These are phyloP conservation scores for Lachancea fermentati DNA, from an alignment of 805 yeast species.

Conservation along the genomic window DNA sequence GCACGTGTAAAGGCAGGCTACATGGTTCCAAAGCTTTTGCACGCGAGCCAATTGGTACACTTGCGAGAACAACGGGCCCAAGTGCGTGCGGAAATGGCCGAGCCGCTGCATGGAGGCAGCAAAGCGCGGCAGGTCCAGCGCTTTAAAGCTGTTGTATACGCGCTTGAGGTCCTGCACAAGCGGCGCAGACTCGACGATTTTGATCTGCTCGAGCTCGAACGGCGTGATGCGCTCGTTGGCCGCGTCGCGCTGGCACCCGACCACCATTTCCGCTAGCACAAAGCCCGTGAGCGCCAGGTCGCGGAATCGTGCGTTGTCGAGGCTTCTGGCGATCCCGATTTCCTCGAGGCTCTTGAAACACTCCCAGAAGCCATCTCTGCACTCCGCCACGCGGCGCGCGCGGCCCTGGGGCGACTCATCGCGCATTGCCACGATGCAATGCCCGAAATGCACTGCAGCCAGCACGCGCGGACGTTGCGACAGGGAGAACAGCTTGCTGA, in stretches of 20 bases:
- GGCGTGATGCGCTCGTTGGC: slow-evolving; percentile 21
- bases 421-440: slow-evolving; percentile 13
- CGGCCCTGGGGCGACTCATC: slow-evolving; percentile 7
- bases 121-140: slow-evolving; percentile 12
- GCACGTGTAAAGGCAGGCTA: slow-evolving; percentile 27
- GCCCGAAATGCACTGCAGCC: slow-evolving; percentile 19
- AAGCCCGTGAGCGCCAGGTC: slow-evolving; percentile 22
- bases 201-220: slow-evolving; percentile 28
- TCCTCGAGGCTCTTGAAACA: slow-evolving; percentile 20
- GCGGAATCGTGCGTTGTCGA: slow-evolving; percentile 13
- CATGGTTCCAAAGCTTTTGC: slow-evolving; percentile 22
- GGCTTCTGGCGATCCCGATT: slow-evolving; percentile 13
- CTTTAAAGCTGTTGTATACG: slow-evolving; percentile 15
- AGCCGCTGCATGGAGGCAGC: slow-evolving; percentile 12
- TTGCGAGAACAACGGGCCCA: slow-evolving; percentile 13
- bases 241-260: slow-evolving; percentile 7
- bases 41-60: slow-evolving; percentile 17
- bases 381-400: slow-evolving; percentile 7
- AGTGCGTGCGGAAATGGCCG: slow-evolving; percentile 6
- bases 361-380: slow-evolving; percentile 17
- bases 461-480: slow-evolving; percentile 21
- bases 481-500: slow-evolving; percentile 7
- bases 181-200: slow-evolving; percentile 13
- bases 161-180: slow-evolving; percentile 12
- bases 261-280: slow-evolving; percentile 21